Base-by-base conservation (phyloP, 345 rosid genomes). In the Linum usitatissimum region DNA sequence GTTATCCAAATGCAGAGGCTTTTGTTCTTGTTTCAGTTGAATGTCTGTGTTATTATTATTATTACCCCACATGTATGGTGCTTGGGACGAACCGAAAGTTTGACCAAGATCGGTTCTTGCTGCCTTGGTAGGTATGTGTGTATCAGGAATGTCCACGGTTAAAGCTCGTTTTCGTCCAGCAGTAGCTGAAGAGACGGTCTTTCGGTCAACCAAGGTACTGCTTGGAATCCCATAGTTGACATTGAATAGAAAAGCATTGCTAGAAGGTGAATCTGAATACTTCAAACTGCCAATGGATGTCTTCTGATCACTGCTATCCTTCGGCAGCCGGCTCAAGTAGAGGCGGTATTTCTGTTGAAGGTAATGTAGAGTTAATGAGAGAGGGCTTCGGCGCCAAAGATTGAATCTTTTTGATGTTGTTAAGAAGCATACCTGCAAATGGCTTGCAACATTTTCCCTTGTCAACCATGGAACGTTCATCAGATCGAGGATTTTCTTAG, bases 381-480 rank as follows among this genome's bases (percentile, higher is more conserved):
- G 28, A 23, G 28, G 19, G 23, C 61, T 55, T 15, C 56, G 28
- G 20, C n/a, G 18, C 18, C 40, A 51, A 48, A 36, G 53, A 30
- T 13, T 5, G 38, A 34, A 23, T 23, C 38, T 34, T 34, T 34
- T 7, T 4, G 1, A 34, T 4, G 8, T 34, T 5, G 38, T 34
- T 34, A 34, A 34, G 6, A 34, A 18, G 19, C 20, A 45, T 79
- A 92, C 98, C 88, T 92, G 98, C 56, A 92, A 82, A 68, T 89
- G 98, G 77, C 95, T 92, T 21, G 98, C 98, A 40, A 92, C 91
- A 58, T 92, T 92, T 78, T 92, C 98, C 61, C 98, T 81, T 6
- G 94, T 87, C 77, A 92, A 63, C 97, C 98, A 85, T 14, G 93
- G 90, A 53, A 92, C 93, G 69, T 89, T 87, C 98, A 92, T 92